A percentile compares a stretch with the other conserved stretches of the same genome.
Conservation (phyloP, 768 basidiomycete genomes). For the Rhizopogon sp. region DNA sequence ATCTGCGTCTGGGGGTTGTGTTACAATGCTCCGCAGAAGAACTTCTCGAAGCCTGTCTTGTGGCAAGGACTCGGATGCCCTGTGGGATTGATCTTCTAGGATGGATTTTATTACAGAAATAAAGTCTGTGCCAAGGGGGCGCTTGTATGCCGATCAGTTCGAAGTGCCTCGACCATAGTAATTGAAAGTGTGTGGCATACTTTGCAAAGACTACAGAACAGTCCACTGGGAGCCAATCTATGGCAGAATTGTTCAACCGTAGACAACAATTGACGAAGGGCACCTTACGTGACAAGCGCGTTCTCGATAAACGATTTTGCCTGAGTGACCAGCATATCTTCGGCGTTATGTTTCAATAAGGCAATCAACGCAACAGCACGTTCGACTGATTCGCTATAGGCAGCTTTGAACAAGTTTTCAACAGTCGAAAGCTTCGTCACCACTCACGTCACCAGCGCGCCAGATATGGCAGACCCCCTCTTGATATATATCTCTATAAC, state of each 20-base stretch:
- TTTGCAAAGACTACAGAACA: slow-evolving; percentile 55
- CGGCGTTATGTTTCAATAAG: slow-evolving; percentile 42
- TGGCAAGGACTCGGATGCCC: slow-evolving; percentile 10
- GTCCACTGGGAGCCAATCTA: slow-evolving; percentile 55
- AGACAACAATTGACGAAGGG: not conserved
- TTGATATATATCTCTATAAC: slow-evolving; percentile 59
- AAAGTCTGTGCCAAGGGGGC: slow-evolving; percentile 39
- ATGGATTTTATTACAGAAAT: slow-evolving; percentile 51
- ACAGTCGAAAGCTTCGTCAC: not conserved
- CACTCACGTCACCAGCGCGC: slow-evolving; percentile 9
- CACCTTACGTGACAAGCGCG: slow-evolving; percentile 43
- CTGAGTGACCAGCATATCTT: slow-evolving; percentile 56
- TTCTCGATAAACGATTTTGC: slow-evolving; percentile 50
- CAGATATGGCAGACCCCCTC: slow-evolving; percentile 39
- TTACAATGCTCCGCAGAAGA: slow-evolving; percentile 53
- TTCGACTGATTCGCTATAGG: slow-evolving; percentile 48
- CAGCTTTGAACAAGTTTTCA: not conserved
- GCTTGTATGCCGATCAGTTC: slow-evolving; percentile 27
- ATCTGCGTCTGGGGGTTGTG: slow-evolving; percentile 46
- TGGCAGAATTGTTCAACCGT: not conserved
- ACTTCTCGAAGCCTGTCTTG: slow-evolving; percentile 37
- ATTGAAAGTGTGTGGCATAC: slow-evolving; percentile 25
- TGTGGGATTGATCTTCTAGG: slow-evolving; percentile 32
- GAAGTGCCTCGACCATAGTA: not conserved
- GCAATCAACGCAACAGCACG: slow-evolving; percentile 42